Conservation (phyloP, 768 basidiomycete species). For the Mycena floridula region DNA sequence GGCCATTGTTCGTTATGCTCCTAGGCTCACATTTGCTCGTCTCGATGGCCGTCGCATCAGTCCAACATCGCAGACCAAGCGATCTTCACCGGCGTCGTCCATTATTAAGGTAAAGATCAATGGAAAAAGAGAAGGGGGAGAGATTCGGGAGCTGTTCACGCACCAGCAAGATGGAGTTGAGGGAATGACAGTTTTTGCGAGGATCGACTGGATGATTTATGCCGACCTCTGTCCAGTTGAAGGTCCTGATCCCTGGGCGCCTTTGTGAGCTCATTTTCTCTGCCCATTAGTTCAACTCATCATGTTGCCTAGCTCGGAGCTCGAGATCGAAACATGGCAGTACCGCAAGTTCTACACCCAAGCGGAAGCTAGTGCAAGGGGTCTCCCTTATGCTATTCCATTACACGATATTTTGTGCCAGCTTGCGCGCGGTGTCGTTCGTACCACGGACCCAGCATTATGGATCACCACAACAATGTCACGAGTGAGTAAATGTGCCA, state of each 20-base stretch:
- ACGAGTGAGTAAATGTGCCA: too few relatives aligned
- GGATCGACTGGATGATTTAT: not conserved
- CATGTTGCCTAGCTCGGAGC: slow-evolving; percentile 12
- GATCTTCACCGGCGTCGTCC: not conserved
- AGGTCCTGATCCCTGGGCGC: slow-evolving; percentile 10
- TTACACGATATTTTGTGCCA: slow-evolving; percentile 12
- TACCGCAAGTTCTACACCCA: slow-evolving; percentile 5
- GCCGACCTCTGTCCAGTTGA: not conserved
- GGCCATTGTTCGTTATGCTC: too few relatives aligned
- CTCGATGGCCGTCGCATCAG: not conserved
- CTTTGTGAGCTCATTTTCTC: slow-evolving; percentile 6
- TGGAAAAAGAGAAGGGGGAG: not conserved
- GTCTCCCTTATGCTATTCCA: slow-evolving; percentile 10
- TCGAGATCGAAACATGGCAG: slow-evolving; percentile 12
- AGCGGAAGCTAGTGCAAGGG: not conserved
- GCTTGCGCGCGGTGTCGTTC: slow-evolving; percentile 7
- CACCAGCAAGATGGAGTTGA: not conserved
- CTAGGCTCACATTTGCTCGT: too few relatives aligned
- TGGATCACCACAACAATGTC: slow-evolving; percentile 16
- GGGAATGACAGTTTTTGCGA: not conserved
- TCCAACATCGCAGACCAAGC: not conserved
- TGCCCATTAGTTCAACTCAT: not conserved
- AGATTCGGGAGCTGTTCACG: not conserved
- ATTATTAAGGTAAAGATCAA: not conserved
- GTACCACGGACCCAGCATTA: slow-evolving; percentile 5